Conservation (phyloP, 2,329 filamentous ascomycete genomes). For the Orbilia javanica region DNA sequence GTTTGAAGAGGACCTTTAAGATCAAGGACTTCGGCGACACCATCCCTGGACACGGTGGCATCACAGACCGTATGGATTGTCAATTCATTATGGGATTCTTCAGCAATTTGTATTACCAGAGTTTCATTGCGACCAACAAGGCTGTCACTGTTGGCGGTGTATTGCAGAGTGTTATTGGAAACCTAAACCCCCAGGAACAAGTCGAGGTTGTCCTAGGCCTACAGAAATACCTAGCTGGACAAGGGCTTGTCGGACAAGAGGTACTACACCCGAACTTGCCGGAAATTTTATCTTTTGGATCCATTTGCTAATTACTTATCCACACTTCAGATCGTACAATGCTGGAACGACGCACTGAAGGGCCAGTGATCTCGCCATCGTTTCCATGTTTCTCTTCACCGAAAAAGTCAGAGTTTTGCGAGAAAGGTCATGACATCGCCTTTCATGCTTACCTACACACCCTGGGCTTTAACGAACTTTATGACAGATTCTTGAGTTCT, state of each 20-base stretch:
- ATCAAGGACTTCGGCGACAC: conserved; percentile 99
- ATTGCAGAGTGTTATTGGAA: conserved; percentile 90
- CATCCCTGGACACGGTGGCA: conserved; percentile 96
- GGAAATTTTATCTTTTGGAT: neutral
- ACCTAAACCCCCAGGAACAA: conserved; percentile 88
- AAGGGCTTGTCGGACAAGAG: conserved; percentile 66
- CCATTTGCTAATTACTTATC: neutral
- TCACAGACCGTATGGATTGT: conserved; percentile 99
- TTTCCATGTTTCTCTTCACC: neutral
- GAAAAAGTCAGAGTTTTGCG: neutral
- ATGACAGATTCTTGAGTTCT: conserved; percentile 11
- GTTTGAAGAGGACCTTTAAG: conserved; percentile 98
- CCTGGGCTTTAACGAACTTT: conserved; percentile 18
- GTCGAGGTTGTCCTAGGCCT: conserved; percentile 80
- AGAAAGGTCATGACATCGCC: neutral
- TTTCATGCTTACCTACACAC: conserved; percentile 1
- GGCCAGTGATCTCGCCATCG: conserved; percentile 11
- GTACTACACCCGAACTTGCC: conserved; percentile 30
- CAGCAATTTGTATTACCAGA: conserved; percentile 97
- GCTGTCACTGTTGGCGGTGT: conserved; percentile 81
- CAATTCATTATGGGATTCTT: conserved; percentile 99
- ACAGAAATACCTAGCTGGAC: conserved; percentile 75
- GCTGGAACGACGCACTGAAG: conserved; percentile 32
- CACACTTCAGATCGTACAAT: conserved; percentile 26
- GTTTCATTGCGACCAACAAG: conserved; percentile 91